Evolutionary conservation across 441 rosid genomes (phyloP), one percentile per base, ranked within the genome.

Genomic region (Metrosideros polymorpha): DNA sequence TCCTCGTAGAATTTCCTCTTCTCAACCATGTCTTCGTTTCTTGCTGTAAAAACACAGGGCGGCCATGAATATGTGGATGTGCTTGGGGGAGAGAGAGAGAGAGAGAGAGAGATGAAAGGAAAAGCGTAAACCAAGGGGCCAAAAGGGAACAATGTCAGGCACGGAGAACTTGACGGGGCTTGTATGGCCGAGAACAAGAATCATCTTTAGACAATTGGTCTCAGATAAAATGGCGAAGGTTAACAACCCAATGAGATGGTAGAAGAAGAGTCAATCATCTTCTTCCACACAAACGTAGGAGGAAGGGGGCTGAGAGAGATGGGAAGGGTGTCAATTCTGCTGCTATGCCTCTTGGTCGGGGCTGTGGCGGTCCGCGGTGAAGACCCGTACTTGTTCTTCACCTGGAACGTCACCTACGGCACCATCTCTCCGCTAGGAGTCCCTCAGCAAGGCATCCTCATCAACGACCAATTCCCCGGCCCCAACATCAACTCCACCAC

Each of bases 361-460:
- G 79, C 86, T 1, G 12, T n/a, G 42, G 53, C 32, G 42, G 82
- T 61, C 25, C 25, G 14, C 7, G 86, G 77, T 63, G 86, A 61
- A 35, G 86, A 84, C 43, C 86, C 86, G 19, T 84, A 84, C 52
- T 59, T 84, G 45, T 84, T 84, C 82, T 84, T 56, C 56, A 84
- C 82, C 47, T 84, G 86, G 86, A 84, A 84, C 9, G 86, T 84
- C 39, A 84, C 53, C 53, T 84, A 84, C n/a, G 86, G 86, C 86
- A 84, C 86, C 77, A 45, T 59, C 42, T 59, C 86, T 59, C 86
- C 86, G 22, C 63, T 84, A 50, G 86, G 86, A 49, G 86, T 59
- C 79, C 86, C 86, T 59, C 86, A 84, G 42, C 57, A 84, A 63
- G 86, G 61, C 54, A 43, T 84, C 55, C 52, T 84, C 77, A 84